Evolutionary conservation across 257 asterid genomes (phyloP), one percentile per base, ranked within the genome.

Genomic region (Ilex aquifolium): DNA sequence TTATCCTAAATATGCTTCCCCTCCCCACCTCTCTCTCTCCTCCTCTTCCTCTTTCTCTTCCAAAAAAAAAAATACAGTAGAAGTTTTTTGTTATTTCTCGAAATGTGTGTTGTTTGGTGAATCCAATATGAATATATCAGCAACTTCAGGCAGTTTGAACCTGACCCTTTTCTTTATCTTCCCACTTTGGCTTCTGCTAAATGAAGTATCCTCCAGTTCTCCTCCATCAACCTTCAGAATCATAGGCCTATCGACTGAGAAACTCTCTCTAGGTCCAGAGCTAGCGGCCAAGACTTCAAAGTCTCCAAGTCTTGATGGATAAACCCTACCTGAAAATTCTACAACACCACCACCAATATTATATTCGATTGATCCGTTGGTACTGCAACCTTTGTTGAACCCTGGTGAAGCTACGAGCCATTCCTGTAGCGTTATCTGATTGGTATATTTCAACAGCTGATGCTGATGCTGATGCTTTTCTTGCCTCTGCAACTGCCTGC

Each of bases 131-230:
- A 84, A 84, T 32, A 84, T 59, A 3, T 84, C 79, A 13, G 85
- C 83, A 57, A 87, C 87, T 65, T 74, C 84, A 6, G 92, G 92
- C 16, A 77, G 65, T 58, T 79, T 76, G 46, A 87, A 87, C 9
- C 83, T 73, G 66, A 87, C 95, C 63, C 59, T 84, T 76, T 83
- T 85, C 85, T 76, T 87, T 40, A 42, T 42, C 46, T 64, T 79
- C 49, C 72, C 72, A 31, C 69, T 71, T 59, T 27, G 68, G 40
- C 64, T 48, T 50, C 57, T 57, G 61, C 68, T n/a, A 10, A 62
- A 40, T 6, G 77, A 62, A 32, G 50, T 32, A 32, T 57, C 61
- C 51, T 31, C 70, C 57, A 13, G 6, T 59, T 56, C 52, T 39
- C 44, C 68, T 44, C 61, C 40, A 21, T 64, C 62, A 48, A 6